A percentile compares a stretch with the other conserved stretches of the same genome.
These are phyloP conservation scores for Metahyphopichia silvanorum DNA, from an alignment of 805 yeast genomes.

Conservation along the genomic window DNA sequence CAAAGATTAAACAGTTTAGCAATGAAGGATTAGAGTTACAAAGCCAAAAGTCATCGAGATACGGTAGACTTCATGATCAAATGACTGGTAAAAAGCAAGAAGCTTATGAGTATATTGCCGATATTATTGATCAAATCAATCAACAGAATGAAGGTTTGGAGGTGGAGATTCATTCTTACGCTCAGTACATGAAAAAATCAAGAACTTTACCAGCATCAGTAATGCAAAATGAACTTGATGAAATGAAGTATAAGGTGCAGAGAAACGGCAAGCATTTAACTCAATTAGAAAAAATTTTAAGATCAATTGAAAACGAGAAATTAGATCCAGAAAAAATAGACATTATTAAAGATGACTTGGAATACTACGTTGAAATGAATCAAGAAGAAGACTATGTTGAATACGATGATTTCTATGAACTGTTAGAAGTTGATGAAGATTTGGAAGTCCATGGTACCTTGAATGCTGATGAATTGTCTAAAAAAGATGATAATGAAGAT, in stretches of 20 bases:
- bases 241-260: constrained; percentile 58
- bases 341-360: constrained; percentile 82
- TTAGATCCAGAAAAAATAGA: constrained; percentile 75
- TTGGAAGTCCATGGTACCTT: constrained; percentile 22
- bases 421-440: constrained; percentile 58
- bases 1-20: constrained; percentile 91
- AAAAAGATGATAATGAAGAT: constrained; percentile 8
- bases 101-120: constrained; percentile 64
- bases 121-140: constrained; percentile 73
- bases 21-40: constrained; percentile 86
- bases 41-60: constrained; percentile 32
- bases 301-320: constrained; percentile 75
- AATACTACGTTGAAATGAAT: constrained; percentile 89
- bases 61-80: constrained; percentile 53
- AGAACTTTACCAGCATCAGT: constrained; percentile 48
- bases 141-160: constrained; percentile 79
- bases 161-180: constrained; percentile 49
- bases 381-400: constrained; percentile 92
- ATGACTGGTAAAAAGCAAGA: constrained; percentile 77
- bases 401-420: constrained; percentile 90
- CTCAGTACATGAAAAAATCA: constrained; percentile 37
- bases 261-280: constrained; percentile 78
- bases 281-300: constrained; percentile 72
- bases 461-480: constrained; percentile 19
- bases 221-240: constrained; percentile 55